Evolutionary conservation across 441 rosid genomes (phyloP).

Genomic region (Metrosideros polymorpha): DNA sequence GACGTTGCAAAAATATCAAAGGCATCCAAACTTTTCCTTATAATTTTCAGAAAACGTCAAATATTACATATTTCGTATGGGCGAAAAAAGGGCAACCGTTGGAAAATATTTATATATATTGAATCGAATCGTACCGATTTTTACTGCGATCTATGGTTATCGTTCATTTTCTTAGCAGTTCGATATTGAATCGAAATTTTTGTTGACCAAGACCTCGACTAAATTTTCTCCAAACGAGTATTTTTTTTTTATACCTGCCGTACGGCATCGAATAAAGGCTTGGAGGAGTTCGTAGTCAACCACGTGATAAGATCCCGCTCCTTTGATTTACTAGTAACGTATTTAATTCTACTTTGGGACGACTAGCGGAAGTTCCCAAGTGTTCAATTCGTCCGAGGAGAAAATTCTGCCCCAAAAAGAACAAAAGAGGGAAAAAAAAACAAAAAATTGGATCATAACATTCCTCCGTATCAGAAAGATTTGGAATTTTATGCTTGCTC

Average conservation of each 20-base stretch:
- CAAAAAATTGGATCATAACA: not conserved
- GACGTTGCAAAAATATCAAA: not conserved
- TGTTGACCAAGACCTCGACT: not conserved
- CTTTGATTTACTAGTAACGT: not conserved
- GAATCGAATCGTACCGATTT: not conserved
- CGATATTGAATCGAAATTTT: not conserved
- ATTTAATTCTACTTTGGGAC: not conserved
- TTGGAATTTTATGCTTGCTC: not conserved
- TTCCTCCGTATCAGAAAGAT: not conserved
- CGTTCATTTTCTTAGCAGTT: not conserved
- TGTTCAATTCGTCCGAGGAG: not conserved
- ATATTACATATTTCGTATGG: not conserved
- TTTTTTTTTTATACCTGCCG: not conserved
- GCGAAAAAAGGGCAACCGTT: not conserved
- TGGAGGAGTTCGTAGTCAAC: not conserved
- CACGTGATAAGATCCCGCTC: not conserved
- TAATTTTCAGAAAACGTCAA: not conserved
- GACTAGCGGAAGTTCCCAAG: not conserved
- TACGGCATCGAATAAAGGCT: not conserved
- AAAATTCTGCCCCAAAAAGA: not conserved
- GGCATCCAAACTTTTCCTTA: not conserved
- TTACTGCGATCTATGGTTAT: not conserved
- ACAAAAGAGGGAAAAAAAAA: rapidly evolving
- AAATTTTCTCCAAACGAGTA: not conserved
- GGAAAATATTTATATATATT: too few relatives aligned